These are phyloP conservation scores for Fraxinus angustifolia DNA, from an alignment of 305 asterid genomes.

Conservation along the genomic window DNA sequence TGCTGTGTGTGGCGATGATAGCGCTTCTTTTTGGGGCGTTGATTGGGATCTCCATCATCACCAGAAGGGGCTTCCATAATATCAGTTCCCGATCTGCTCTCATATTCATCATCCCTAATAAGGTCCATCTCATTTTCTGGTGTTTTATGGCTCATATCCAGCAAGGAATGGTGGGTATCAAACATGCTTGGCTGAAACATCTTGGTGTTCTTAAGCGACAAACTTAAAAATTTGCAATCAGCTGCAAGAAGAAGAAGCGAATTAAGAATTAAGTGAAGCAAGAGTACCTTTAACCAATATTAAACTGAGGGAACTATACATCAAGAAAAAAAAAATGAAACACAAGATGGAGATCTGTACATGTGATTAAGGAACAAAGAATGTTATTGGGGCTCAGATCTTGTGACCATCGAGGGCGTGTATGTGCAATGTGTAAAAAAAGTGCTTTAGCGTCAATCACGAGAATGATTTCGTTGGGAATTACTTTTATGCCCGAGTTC, in stretches of 20 bases:
- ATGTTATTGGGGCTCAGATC: conserved; percentile 25
- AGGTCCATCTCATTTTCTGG: conserved; percentile 69
- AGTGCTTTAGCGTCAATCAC: background rate
- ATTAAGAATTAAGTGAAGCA: background rate
- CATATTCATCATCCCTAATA: conserved; percentile 70
- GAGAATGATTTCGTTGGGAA: background rate
- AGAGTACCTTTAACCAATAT: background rate
- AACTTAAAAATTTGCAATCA: conserved; percentile 14
- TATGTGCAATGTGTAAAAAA: background rate
- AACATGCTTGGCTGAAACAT: conserved; percentile 93
- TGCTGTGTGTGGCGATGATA: conserved; percentile 95
- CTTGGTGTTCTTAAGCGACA: conserved; percentile 20
- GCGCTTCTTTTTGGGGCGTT: conserved; percentile 85
- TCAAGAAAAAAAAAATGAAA: background rate
- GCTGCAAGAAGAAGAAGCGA: background rate
- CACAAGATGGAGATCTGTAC: background rate
- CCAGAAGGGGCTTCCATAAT: conserved; percentile 79
- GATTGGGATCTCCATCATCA: conserved; percentile 81
- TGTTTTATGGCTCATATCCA: conserved; percentile 64
- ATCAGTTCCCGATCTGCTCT: conserved; percentile 76
- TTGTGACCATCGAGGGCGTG: background rate
- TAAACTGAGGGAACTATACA: background rate
- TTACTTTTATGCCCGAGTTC: background rate
- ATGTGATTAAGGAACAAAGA: conserved; percentile 18
- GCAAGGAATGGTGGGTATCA: conserved; percentile 68